Evolutionary conservation across 176 grass and related monocot genomes (phyloP).

Genomic region (Hsuehochloa calcarea): DNA sequence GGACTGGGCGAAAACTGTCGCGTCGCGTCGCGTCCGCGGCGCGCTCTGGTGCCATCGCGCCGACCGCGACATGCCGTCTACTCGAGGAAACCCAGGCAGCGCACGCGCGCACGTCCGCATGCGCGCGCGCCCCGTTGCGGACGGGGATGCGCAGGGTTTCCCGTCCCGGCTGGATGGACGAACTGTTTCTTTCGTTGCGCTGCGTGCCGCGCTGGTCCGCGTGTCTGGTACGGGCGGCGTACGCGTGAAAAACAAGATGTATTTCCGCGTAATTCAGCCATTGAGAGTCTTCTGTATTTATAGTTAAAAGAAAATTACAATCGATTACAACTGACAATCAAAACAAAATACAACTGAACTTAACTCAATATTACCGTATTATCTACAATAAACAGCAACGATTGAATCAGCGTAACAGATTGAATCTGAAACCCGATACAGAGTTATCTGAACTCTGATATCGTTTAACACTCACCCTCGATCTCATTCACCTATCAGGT

Average conservation of each 20-base stretch:
- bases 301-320: too few species aligned
- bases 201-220: neutral
- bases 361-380: too few species aligned
- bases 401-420: too few species aligned
- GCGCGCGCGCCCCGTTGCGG: neutral
- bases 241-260: neutral
- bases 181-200: constrained; percentile 22
- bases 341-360: too few species aligned
- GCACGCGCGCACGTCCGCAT: neutral
- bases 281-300: too few species aligned
- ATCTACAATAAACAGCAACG: too few species aligned
- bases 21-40: neutral
- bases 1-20: neutral
- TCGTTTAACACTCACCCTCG: too few species aligned
- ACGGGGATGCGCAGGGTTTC: neutral
- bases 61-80: constrained; percentile 9
- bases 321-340: too few species aligned
- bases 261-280: too few species aligned
- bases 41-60: neutral
- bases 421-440: too few species aligned
- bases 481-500: too few species aligned
- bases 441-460: too few species aligned
- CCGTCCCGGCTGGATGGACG: neutral
- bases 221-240: neutral
- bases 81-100: neutral